These are phyloP conservation scores for Leishmania amazonensis DNA, from an alignment of 208 protist genomes.

Conservation along the genomic window DNA sequence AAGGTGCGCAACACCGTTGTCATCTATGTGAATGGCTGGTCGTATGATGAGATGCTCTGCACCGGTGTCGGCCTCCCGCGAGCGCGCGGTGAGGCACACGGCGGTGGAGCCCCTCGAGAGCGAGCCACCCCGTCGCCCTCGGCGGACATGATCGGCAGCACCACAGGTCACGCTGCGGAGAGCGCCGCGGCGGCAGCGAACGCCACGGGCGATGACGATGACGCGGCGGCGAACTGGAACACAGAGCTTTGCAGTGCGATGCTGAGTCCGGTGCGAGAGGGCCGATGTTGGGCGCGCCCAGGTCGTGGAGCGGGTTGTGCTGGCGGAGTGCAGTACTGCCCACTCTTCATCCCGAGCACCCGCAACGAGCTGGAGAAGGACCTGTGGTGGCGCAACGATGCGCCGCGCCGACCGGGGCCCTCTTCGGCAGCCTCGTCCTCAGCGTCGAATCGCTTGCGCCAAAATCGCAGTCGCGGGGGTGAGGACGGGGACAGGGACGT, in stretches of 20 bases:
- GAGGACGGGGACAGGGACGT: background rate
- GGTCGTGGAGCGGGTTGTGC: constrained; percentile 28
- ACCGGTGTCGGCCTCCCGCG: constrained; percentile 40
- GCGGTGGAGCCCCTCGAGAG: background rate
- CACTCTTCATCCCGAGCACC: constrained; percentile 49
- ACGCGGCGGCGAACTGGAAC: constrained; percentile 21
- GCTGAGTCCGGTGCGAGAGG: constrained; percentile 41
- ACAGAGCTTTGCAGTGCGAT: constrained; percentile 40
- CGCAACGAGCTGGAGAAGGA: constrained; percentile 54
- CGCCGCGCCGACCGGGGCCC: constrained; percentile 24
- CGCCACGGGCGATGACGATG: background rate
- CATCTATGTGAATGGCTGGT: constrained; percentile 83
- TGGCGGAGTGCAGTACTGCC: constrained; percentile 60
- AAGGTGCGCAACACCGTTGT: constrained; percentile 69
- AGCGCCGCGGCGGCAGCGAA: background rate
- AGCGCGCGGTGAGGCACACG: background rate
- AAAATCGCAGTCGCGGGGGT: background rate
- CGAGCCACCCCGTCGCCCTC: background rate
- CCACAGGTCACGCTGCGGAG: background rate
- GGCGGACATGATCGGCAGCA: background rate
- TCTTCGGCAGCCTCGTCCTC: constrained; percentile 1
- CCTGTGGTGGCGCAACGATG: constrained; percentile 77
- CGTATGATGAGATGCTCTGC: constrained; percentile 73
- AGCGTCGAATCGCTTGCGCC: background rate
- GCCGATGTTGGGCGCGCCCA: constrained; percentile 47